Conservation (phyloP, 305 asterid genomes). For the Salvia sclarea region DNA sequence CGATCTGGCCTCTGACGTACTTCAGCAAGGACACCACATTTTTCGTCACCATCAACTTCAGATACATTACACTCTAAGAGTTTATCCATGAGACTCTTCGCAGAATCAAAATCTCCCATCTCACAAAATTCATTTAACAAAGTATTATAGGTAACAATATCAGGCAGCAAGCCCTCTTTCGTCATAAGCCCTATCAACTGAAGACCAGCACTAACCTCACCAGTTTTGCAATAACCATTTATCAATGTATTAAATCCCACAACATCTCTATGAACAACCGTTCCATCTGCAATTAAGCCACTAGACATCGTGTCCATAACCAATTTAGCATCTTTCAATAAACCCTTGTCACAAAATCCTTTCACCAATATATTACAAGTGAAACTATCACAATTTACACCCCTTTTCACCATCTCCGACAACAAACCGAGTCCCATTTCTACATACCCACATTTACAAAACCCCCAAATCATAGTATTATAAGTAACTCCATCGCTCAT, state of each 20-base stretch:
- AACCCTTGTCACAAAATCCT: conserved; percentile 75
- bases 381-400: conserved; percentile 50
- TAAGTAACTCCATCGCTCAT: conserved; percentile 65
- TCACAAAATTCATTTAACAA: conserved; percentile 65
- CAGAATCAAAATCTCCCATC: conserved; percentile 71
- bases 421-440: conserved; percentile 68
- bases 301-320: conserved; percentile 58
- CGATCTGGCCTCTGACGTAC: conserved; percentile 43
- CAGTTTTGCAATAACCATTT: conserved; percentile 60
- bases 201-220: conserved; percentile 50
- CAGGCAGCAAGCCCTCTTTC: conserved; percentile 54
- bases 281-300: conserved; percentile 25
- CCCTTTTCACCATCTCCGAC: conserved; percentile 70
- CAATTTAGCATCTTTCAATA: conserved; percentile 57
- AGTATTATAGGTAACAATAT: conserved; percentile 69
- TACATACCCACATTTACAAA: conserved; percentile 57
- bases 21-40: conserved; percentile 30
- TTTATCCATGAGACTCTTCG: conserved; percentile 58
- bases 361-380: conserved; percentile 77
- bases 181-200: conserved; percentile 56
- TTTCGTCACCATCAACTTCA: conserved; percentile 31
- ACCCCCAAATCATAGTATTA: conserved; percentile 89
- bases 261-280: conserved; percentile 49
- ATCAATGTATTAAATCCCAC: conserved; percentile 72
- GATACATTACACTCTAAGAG: conserved; percentile 38